Percentiles rank a stretch among this genome's conserved stretches.
Evolutionary conservation across 1,284 basidiomycete genomes (phyloP).

Genomic region (Trichosporon coremiiforme): DNA sequence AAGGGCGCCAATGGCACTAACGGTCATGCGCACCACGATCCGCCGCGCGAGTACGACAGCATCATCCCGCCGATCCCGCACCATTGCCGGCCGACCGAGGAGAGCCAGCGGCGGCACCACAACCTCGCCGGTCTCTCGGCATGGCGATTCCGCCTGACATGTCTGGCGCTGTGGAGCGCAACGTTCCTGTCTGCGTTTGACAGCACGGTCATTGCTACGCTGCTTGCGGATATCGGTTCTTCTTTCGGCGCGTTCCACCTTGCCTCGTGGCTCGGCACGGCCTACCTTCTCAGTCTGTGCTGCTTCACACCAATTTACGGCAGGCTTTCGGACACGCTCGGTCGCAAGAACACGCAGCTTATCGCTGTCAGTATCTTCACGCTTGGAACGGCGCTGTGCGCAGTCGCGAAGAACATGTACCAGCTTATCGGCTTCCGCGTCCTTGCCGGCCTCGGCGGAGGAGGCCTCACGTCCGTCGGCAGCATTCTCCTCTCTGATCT

Average conservation of each 20-base stretch:
- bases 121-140: constrained; percentile 47
- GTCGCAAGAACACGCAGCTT: constrained; percentile 71
- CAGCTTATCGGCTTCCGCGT: constrained; percentile 73
- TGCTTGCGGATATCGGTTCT: constrained; percentile 57
- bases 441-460: constrained; percentile 82
- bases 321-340: constrained; percentile 80
- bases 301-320: constrained; percentile 89
- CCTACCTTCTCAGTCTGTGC: constrained; percentile 70
- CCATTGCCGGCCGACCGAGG: neutral
- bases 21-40: neutral
- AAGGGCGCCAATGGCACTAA: neutral
- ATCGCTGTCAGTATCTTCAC: constrained; percentile 77
- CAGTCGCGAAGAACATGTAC: constrained; percentile 79
- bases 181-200: constrained; percentile 75
- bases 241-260: constrained; percentile 58
- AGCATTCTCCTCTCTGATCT: constrained; percentile 52
- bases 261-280: constrained; percentile 69
- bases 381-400: constrained; percentile 76
- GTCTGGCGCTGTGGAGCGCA: constrained; percentile 42
- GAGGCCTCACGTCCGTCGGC: constrained; percentile 43
- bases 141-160: constrained; percentile 41
- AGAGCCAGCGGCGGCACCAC: constrained; percentile 35
- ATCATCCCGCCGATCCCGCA: constrained; percentile 13
- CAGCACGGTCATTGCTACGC: constrained; percentile 64
- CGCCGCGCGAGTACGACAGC: constrained; percentile 4